Evolutionary conservation across 2,329 filamentous ascomycete species (phyloP).

Genomic region (Sporothrix protearum): DNA sequence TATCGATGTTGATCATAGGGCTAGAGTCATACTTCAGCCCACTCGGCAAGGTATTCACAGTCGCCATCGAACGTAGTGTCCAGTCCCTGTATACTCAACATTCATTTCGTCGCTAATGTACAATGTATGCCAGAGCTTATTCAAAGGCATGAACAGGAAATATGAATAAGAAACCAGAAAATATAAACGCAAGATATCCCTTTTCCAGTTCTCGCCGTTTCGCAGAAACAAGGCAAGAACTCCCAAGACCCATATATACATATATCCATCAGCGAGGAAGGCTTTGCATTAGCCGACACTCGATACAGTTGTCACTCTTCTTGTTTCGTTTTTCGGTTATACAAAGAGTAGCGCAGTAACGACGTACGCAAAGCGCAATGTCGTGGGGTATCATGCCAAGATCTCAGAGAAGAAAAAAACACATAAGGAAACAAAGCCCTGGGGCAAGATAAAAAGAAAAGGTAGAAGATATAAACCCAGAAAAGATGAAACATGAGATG

Average conservation of each 20-base stretch:
- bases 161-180: background rate
- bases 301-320: background rate
- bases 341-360: constrained; percentile 21
- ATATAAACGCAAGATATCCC: background rate
- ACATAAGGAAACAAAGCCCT: constrained; percentile 8
- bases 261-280: background rate
- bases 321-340: constrained; percentile 15
- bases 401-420: constrained; percentile 5
- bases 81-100: background rate
- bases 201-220: background rate
- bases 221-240: constrained; percentile 3
- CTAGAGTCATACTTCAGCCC: background rate
- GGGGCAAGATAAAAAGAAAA: constrained; percentile 13
- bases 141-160: background rate
- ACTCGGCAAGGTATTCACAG: background rate
- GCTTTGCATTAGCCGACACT: background rate
- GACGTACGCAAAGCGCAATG: constrained; percentile 3
- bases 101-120: background rate
- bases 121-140: background rate
- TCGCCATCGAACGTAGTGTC: background rate
- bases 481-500: background rate
- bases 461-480: background rate
- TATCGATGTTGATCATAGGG: background rate
- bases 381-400: constrained; percentile 31
- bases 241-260: background rate